phyloP scores from a whole-genome alignment of 306 rosid species.

The Cicer chorassanicum region DNA sequence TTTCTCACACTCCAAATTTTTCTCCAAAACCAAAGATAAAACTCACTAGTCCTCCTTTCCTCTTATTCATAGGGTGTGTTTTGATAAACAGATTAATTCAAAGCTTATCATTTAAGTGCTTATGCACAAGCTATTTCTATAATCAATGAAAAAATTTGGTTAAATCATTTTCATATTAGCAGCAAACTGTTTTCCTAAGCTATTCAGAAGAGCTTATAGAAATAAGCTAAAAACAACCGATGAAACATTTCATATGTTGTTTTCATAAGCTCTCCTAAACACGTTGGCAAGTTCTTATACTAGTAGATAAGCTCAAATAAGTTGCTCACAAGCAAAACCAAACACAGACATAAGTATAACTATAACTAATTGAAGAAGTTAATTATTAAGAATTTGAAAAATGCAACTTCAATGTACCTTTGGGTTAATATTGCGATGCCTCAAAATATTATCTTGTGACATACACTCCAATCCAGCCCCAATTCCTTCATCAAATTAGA shows the following conservation, averaged over 20 bases:
- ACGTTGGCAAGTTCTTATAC: not conserved
- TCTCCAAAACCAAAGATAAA: not conserved
- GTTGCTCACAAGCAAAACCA: not conserved
- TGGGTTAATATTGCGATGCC: conserved; percentile 49
- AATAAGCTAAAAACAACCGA: not conserved
- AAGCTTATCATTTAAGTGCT: not conserved
- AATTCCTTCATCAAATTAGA: conserved; percentile 62
- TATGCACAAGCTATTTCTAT: too few species aligned
- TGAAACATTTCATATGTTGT: not conserved
- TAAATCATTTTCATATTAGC: too few species aligned
- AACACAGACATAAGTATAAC: not conserved
- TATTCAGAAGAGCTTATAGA: not conserved
- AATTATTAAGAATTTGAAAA: not conserved
- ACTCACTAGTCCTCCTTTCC: not conserved
- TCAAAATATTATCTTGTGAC: conserved; percentile 56
- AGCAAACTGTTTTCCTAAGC: not conserved
- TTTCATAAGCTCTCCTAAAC: not conserved
- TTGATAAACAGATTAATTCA: too few species aligned
- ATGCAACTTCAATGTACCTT: conserved; percentile 54
- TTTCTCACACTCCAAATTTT: not conserved
- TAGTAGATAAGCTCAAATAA: not conserved
- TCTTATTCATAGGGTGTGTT: not conserved
- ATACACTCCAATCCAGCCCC: conserved; percentile 91
- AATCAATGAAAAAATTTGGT: too few species aligned
- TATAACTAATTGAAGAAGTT: not conserved